phyloP scores from a whole-genome alignment of 2,329 filamentous ascomycete species.

The Colletotrichum sublineola region DNA sequence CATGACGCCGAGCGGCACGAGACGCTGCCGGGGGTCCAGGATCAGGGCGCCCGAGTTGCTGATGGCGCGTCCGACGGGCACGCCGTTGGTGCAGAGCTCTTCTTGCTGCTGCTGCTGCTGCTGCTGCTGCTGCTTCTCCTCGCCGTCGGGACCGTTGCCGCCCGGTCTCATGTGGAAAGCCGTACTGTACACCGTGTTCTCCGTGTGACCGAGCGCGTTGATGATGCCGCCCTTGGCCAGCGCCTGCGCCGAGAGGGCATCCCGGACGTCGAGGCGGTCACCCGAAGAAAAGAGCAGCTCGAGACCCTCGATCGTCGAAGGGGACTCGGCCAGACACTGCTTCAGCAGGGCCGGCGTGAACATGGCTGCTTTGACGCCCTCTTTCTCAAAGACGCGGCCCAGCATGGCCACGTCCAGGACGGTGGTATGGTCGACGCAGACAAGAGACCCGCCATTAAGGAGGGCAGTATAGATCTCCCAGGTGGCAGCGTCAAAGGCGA shows the following conservation, averaged over 20 bases:
- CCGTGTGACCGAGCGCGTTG: constrained; percentile 43
- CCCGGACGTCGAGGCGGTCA: constrained; percentile 44
- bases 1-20: constrained; percentile 46
- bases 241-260: constrained; percentile 3
- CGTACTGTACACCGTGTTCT: constrained; percentile 42
- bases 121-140: too few relatives aligned
- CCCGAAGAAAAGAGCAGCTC: constrained; percentile 53
- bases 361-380: constrained; percentile 54
- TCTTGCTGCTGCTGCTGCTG: too few relatives aligned
- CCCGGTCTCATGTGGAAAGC: constrained; percentile 30
- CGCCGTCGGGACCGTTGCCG: constrained; percentile 24
- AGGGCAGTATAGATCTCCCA: constrained; percentile 44
- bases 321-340: constrained; percentile 47
- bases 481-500: constrained; percentile 43
- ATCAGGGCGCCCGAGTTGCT: constrained; percentile 45
- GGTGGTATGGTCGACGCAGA: constrained; percentile 44
- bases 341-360: constrained; percentile 40
- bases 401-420: constrained; percentile 38
- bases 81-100: constrained; percentile 29
- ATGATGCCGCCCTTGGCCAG: background rate
- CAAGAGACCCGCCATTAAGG: constrained; percentile 43
- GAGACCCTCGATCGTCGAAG: constrained; percentile 49
- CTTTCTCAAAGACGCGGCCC: constrained; percentile 43
- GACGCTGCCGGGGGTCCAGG: constrained; percentile 44
- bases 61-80: constrained; percentile 43